phyloP scores from a whole-genome alignment of 2,329 filamentous ascomycete genomes.

The Periconia digitata region DNA sequence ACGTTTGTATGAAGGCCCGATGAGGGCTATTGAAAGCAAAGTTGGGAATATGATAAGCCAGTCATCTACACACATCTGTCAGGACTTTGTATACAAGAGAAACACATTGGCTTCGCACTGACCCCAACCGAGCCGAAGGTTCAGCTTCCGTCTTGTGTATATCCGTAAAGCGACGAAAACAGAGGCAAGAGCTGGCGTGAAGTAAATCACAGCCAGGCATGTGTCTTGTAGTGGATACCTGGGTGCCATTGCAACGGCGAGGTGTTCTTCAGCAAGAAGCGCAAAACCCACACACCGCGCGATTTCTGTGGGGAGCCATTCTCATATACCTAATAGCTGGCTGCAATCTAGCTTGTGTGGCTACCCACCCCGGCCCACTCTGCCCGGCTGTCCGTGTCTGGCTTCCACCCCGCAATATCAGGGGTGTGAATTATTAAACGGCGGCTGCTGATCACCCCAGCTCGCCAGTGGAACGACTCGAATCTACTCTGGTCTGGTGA shows the following conservation, averaged over 20 bases:
- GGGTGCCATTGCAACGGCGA: slow-evolving; percentile 34
- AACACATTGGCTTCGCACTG: slow-evolving; percentile 8
- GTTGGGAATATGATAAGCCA: slow-evolving; percentile 41
- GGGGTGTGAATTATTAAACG: slow-evolving; percentile 13
- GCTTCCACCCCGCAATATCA: slow-evolving; percentile 15
- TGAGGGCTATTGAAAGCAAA: slow-evolving; percentile 39
- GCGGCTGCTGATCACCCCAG: slow-evolving; percentile 15
- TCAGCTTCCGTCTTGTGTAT: slow-evolving; percentile 42
- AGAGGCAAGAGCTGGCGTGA: slow-evolving; percentile 35
- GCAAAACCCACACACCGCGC: slow-evolving; percentile 34
- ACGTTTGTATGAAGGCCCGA: slow-evolving; percentile 41
- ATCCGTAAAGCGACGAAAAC: slow-evolving; percentile 39
- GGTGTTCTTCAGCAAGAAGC: slow-evolving; percentile 24
- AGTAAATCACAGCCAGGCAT: slow-evolving; percentile 41
- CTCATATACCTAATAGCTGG: slow-evolving; percentile 32
- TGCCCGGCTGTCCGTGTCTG: slow-evolving; percentile 11
- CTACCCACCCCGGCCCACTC: slow-evolving; percentile 11
- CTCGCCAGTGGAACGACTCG: slow-evolving; percentile 6
- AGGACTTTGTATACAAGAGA: slow-evolving; percentile 10
- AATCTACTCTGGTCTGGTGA: slow-evolving; percentile 15
- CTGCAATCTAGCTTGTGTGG: slow-evolving; percentile 11
- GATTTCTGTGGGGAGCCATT: slow-evolving; percentile 24
- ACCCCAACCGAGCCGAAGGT: slow-evolving; percentile 40
- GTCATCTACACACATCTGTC: slow-evolving; percentile 34
- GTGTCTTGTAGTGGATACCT: slow-evolving; percentile 42